Base-by-base conservation (phyloP, 2,329 filamentous ascomycete species). In the Mariannaea elegans region DNA sequence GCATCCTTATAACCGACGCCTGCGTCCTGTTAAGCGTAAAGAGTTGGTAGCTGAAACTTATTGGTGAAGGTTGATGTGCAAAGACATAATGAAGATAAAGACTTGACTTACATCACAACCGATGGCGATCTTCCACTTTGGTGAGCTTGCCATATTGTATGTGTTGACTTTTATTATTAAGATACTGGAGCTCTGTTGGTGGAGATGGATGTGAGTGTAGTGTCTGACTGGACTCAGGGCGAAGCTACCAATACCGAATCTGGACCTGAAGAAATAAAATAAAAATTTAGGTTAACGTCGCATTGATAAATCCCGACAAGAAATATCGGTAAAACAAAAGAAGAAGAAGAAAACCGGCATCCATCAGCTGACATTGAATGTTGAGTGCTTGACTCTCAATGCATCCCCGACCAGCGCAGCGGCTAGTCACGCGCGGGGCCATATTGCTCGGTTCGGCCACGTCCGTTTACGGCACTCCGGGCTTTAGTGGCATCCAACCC, bases 1-100 rank as follows among this genome's bases (percentile, higher is more conserved):
- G 87, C 85, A 73, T 88, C 86, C 78, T 94, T 95, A 85, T 95
- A 95, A 67, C 78, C 80, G 70, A 90, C 84, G 73, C 92, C 92
- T 60, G 91, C 91, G 68, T 92, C 90, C 82, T 84, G 55, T 18
- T 3, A n/a, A 8, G 14, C 4, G 14, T 6, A 23, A 4, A 12
- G 29, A 19, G 46, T 47, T 29, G 44, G 42, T 9, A n/a, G 2
- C 2, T 34, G 16, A 13, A 14, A n/a, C 23, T 42, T 34, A 32
- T 34, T 24, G 39, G 13, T 3, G 8, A 7, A 7, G 8, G 41
- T 24, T 27, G 41, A 16, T 12, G 6, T 27, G 21, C 13, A 14
- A 9, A 16, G 10, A 24, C 5, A 12, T 8, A 19, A 19, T 39
- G n/a, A 19, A 38, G 38, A 32, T 3, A 9, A 23, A 3, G 16